These are phyloP conservation scores for Backusella tarrabulga DNA, from an alignment of 192 early-diverging fungal genomes.

Conservation along the genomic window DNA sequence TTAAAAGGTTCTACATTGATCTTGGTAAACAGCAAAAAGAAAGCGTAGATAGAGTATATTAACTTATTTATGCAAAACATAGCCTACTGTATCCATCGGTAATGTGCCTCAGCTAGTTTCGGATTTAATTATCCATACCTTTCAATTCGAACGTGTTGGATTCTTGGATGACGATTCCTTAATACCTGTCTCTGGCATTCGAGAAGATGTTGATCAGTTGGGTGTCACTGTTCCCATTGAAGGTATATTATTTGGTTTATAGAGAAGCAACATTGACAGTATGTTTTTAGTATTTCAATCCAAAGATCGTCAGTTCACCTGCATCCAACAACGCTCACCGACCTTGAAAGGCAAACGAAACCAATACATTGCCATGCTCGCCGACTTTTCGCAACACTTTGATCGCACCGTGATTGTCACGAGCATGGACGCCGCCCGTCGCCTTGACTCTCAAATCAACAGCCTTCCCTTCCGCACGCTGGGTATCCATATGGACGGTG, in stretches of 20 bases:
- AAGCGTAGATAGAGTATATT: not conserved
- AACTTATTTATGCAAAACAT: not conserved
- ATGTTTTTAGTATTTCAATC: slow-evolving; percentile 57
- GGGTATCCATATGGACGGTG: slow-evolving; percentile 14
- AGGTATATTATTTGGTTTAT: slow-evolving; percentile 18
- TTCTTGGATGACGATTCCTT: slow-evolving; percentile 57
- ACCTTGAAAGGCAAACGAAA: slow-evolving; percentile 49
- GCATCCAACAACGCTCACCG: slow-evolving; percentile 72
- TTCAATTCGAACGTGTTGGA: slow-evolving; percentile 59
- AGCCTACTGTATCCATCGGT: slow-evolving; percentile 73
- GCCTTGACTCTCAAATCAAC: slow-evolving; percentile 60
- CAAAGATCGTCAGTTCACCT: slow-evolving; percentile 59
- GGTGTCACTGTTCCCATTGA: slow-evolving; percentile 48
- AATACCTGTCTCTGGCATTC: slow-evolving; percentile 58
- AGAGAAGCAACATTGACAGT: not conserved
- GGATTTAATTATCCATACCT: slow-evolving; percentile 69
- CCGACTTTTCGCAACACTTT: slow-evolving; percentile 57
- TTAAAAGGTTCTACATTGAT: slow-evolving; percentile 40
- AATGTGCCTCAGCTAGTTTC: slow-evolving; percentile 74
- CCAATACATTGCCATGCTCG: slow-evolving; percentile 48
- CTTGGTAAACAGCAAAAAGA: slow-evolving; percentile 16
- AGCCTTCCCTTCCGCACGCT: slow-evolving; percentile 51
- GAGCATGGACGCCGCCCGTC: slow-evolving; percentile 64
- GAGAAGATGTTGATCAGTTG: slow-evolving; percentile 30
- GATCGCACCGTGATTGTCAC: slow-evolving; percentile 58